Evolutionary conservation across 2,329 filamentous ascomycete species (phyloP), one percentile per base, ranked within the genome.

Genomic region (Mycosphaerella arachidis): DNA sequence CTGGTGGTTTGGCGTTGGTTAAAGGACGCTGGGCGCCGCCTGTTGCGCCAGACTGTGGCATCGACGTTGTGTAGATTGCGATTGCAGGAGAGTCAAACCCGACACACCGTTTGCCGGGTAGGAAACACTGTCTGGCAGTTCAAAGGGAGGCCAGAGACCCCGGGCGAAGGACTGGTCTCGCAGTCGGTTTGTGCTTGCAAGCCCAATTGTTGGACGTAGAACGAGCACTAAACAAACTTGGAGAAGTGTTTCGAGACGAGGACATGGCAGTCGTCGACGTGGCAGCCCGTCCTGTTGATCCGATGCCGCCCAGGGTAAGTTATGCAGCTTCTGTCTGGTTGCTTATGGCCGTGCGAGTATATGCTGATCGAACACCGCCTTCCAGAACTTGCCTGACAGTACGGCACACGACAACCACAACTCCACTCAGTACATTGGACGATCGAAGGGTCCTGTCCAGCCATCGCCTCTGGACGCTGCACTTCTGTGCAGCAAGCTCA

Each of bases 401-500:
- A 29, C 46, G 20, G 29, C 46, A 29, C 29, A 50, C 46, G 46
- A 50, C 24, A 50, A 27, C 9, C 46, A 29, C 20, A 30, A 18
- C n/a, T 50, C 46, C 18, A 50, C 24, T 8, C 27, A 50, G 18
- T 50, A 27, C 20, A 50, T 52, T 30, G 50, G 30, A 35, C 50
- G 12, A 52, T 35, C 50, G n/a, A 16, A 9, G 10, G 50, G 30
- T 10, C 10, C 27, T 20, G 10, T 31, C 16, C 50, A 52, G 27
- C 27, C 27, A 35, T 20, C 9, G 30, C 55, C 53, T 27, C 48
- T 66, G 27, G 63, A 66, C 30, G 46, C 50, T 16, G 59, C 56
- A 33, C 40, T 65, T 56, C 56, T 67, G 35, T 66, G 63, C 56
- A 59, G 55, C 45, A 67, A 64, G 56, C 46, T 67, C 24, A 63